A percentile compares a stretch with the other conserved stretches of the same genome.
phyloP scores from a whole-genome alignment of 257 asterid genomes.

The Fraxinus cuspidata region DNA sequence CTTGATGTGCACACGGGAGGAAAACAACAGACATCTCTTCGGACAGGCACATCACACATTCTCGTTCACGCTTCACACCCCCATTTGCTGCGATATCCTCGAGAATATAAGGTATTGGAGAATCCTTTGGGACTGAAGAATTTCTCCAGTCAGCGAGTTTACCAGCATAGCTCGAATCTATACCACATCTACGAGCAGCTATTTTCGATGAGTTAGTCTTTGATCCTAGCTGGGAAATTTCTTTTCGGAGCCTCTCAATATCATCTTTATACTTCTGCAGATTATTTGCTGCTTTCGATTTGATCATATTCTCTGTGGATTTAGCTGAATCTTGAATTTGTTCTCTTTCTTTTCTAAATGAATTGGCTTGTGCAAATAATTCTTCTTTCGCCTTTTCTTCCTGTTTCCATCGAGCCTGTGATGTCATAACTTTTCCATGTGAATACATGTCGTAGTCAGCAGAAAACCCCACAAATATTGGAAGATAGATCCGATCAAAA shows the following conservation, averaged over 20 bases:
- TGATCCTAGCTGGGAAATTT: slow-evolving; percentile 72
- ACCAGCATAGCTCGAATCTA: slow-evolving; percentile 71
- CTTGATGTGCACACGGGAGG: slow-evolving; percentile 97
- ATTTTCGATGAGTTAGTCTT: slow-evolving; percentile 77
- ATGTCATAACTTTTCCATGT: slow-evolving; percentile 4
- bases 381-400: slow-evolving; percentile 63
- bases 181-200: slow-evolving; percentile 79
- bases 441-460: neutral
- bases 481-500: neutral
- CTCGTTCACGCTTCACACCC: slow-evolving; percentile 87
- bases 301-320: slow-evolving; percentile 34
- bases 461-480: neutral
- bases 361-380: slow-evolving; percentile 53
- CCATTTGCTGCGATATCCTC: slow-evolving; percentile 38
- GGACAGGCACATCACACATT: slow-evolving; percentile 91
- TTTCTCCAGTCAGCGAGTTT: slow-evolving; percentile 44
- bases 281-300: slow-evolving; percentile 66
- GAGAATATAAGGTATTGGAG: slow-evolving; percentile 38
- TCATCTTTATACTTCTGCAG: slow-evolving; percentile 66
- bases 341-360: slow-evolving; percentile 64
- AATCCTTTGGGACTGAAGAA: slow-evolving; percentile 33
- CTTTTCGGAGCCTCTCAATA: slow-evolving; percentile 64
- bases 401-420: slow-evolving; percentile 68
- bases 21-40: slow-evolving; percentile 97
- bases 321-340: slow-evolving; percentile 64